Base-by-base conservation (phyloP, 352 stramenopile species). In the Thraustochytrium sp. region DNA sequence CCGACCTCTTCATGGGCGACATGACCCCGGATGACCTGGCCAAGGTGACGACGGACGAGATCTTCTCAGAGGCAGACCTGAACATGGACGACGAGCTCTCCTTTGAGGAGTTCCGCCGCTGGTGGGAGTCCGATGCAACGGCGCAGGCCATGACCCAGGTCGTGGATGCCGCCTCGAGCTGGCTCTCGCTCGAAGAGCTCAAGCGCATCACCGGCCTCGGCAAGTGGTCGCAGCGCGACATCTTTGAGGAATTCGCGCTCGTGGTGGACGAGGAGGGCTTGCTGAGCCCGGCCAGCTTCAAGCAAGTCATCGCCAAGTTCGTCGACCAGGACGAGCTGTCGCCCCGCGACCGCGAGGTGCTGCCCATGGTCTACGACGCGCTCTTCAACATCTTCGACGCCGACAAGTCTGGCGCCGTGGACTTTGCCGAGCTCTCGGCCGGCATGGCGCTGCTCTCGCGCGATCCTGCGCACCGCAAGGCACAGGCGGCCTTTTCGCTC, bases 131-230 rank as follows among this genome's bases (percentile, higher is more conserved):
- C 62, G 77, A 68, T n/a, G 21, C 38, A 11, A 72, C 59, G 16
- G 62, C 62, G 23, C 36, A 1, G 2, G 40, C 2, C 29, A 75
- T 75, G 37, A 55, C 13, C 3, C 23, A 75, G 44, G 37, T 75
- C 0, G 40, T 26, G 0, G 37, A 37, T 23, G 48, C 36, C 13
- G 62, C 62, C 26, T 54, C 62, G 23, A n/a, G 5, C 3, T 75
- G 62, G 62, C 62, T 55, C 55, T 87, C 93, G 75, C 73, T 96
- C 37, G 89, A 93, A 46, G 90, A 95, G 84, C 90, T 96, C n/a
- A 89, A 91, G 0, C 89, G 90, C 64, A 82, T 94, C 37, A 96
- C 92, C 2, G 93, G 93, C 48, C 77, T 96, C 2, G 91, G 91
- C 16, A 93, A 89, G 31, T 77, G 94, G 36, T 90, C 94, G 48